Base-by-base conservation (phyloP, 768 basidiomycete species). In the Boletus insuetus region DNA sequence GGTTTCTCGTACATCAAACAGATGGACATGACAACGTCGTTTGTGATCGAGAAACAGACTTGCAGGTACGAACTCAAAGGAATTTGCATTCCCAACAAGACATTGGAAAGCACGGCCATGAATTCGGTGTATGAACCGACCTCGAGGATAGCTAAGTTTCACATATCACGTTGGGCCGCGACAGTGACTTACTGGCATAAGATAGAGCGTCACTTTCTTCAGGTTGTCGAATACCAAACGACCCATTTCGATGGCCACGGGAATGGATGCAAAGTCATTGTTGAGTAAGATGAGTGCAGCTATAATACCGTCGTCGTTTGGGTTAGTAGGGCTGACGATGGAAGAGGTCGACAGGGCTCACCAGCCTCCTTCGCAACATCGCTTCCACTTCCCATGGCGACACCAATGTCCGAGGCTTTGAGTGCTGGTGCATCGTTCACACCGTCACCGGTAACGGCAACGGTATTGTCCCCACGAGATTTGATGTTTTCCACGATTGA, bases 101-200 rank as follows among this genome's bases (percentile, higher is more conserved):
- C 80, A 54, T 83, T 84, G 45, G 78, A 55, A 12, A 85, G 71
- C 49, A 86, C 81, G 1, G 73, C 74, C 73, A 82, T 77, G 54
- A 83, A 77, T 59, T 85, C 82, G 17, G 82, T 79, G 71, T 83
- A 86, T 20, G 78, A 79, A 31, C 82, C 80, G n/a, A 79, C 77
- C 70, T 78, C 57, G 19, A 13, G 17, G 4, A 31, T 11, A 53
- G 6, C 2, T 56, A 13, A 55, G 53, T 31, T 12, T 40, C 16
- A 11, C 6, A 19, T 19, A 7, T 46, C 22, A 35, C 6, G 3
- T 16, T 24, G 40, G 10, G 16, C 40, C 16, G 48, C 16, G 24
- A 35, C 11, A 48, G 14, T 17, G 12, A 59, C 70, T 45, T 54
- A 76, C 74, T 11, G 78, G 79, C 65, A 79, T 73, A 10, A 79